Conservation (phyloP, 805 yeast genomes). For the Cyberlindnera suaveolens region DNA sequence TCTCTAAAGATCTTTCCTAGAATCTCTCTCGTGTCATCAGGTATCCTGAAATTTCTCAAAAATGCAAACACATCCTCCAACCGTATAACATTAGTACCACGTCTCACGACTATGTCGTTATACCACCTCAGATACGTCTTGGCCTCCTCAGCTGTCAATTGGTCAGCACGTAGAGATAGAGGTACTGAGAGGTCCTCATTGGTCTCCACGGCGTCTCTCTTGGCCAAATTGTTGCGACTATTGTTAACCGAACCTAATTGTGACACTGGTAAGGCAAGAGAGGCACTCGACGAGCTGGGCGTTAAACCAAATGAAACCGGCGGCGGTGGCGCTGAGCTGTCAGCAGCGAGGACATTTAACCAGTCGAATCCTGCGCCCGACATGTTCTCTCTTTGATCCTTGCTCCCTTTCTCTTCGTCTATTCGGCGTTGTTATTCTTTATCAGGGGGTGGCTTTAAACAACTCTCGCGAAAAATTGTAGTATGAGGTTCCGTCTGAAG, state of each 20-base stretch:
- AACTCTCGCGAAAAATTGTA: neutral
- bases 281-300: constrained; percentile 7
- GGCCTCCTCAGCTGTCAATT: constrained; percentile 70
- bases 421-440: too few relatives aligned
- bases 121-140: constrained; percentile 92
- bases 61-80: constrained; percentile 76
- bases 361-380: constrained; percentile 41
- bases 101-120: constrained; percentile 70
- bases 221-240: neutral
- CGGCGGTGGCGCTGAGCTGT: constrained; percentile 36
- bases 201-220: constrained; percentile 7
- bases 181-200: constrained; percentile 44
- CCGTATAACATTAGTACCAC: constrained; percentile 58
- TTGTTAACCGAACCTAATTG: neutral
- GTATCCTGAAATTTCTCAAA: constrained; percentile 67
- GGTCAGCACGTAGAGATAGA: constrained; percentile 56
- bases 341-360: constrained; percentile 35
- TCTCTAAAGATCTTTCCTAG: constrained; percentile 47
- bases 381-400: neutral
- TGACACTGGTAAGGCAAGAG: neutral
- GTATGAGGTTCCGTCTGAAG: neutral
- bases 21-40: constrained; percentile 42
- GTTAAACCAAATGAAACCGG: constrained; percentile 43
- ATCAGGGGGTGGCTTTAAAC: neutral
- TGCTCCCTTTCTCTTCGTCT: too few relatives aligned